Evolutionary conservation across 805 yeast species (phyloP).

Genomic region (Saccharomyces kudriavzevii): DNA sequence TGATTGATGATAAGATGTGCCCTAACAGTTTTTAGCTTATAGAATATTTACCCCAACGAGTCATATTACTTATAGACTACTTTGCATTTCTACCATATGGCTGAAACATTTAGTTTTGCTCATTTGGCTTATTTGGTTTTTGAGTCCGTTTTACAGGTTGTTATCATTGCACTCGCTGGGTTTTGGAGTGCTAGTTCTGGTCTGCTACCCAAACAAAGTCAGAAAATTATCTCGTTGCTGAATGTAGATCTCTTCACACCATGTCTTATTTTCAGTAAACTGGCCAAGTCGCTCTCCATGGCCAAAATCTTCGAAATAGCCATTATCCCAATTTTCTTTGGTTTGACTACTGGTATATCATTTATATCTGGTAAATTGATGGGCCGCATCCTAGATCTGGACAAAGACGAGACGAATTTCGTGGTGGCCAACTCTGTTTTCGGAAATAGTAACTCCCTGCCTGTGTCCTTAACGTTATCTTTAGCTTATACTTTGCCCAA

Average conservation of each 20-base stretch:
- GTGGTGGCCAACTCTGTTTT: slow-evolving; percentile 96
- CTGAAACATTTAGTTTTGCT: slow-evolving; percentile 23
- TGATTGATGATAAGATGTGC: neutral
- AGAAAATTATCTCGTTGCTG: slow-evolving; percentile 63
- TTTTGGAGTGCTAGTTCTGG: slow-evolving; percentile 74
- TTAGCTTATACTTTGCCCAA: slow-evolving; percentile 69
- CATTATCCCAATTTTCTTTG: slow-evolving; percentile 77
- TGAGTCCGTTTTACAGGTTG: slow-evolving; percentile 87
- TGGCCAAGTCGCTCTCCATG: slow-evolving; percentile 58
- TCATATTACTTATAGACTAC: neutral
- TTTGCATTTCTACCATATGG: neutral
- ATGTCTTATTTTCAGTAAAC: slow-evolving; percentile 81
- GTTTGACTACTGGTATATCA: slow-evolving; percentile 74
- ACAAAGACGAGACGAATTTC: slow-evolving; percentile 73
- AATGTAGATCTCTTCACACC: slow-evolving; percentile 94
- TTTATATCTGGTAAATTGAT: slow-evolving; percentile 51
- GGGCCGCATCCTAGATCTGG: slow-evolving; percentile 47
- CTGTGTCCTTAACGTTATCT: slow-evolving; percentile 82
- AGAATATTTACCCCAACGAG: neutral
- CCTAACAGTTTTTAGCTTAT: neutral
- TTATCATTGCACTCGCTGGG: slow-evolving; percentile 78
- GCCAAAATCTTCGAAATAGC: slow-evolving; percentile 72
- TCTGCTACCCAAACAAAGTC: slow-evolving; percentile 61
- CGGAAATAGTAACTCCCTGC: slow-evolving; percentile 91
- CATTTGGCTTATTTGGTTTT: slow-evolving; percentile 58